Conservation (phyloP, 805 yeast species). For the Pichia membranifaciens region DNA sequence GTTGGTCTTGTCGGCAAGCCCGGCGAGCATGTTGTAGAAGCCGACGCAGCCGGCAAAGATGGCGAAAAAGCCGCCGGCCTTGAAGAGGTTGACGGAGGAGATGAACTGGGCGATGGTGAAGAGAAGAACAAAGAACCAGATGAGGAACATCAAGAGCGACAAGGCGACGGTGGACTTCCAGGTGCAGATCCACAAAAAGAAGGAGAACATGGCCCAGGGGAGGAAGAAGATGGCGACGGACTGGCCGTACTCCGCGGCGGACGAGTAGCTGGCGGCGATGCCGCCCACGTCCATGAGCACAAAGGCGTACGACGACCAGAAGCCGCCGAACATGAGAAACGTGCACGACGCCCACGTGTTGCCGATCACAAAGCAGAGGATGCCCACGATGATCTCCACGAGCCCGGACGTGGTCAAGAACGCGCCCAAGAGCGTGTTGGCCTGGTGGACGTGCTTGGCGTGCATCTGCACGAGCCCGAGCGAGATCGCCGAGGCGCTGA, state of each 20-base stretch:
- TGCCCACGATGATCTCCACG: slow-evolving; percentile 44
- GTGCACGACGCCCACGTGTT: slow-evolving; percentile 54
- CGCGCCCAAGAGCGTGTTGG: slow-evolving; percentile 41
- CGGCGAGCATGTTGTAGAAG: slow-evolving; percentile 43
- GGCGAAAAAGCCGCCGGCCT: slow-evolving; percentile 47
- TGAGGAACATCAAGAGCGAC: slow-evolving; percentile 34
- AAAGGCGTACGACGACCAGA: slow-evolving; percentile 47
- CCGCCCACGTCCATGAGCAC: slow-evolving; percentile 41
- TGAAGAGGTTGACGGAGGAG: slow-evolving; percentile 27
- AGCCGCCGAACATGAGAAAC: slow-evolving; percentile 48
- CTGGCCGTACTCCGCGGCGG: slow-evolving; percentile 33
- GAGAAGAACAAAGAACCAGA: slow-evolving; percentile 41
- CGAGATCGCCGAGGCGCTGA: slow-evolving; percentile 41
- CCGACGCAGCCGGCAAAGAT: slow-evolving; percentile 38
- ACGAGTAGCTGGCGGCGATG: slow-evolving; percentile 34
- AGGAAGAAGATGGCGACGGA: slow-evolving; percentile 44
- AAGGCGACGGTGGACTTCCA: slow-evolving; percentile 43
- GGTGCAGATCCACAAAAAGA: slow-evolving; percentile 40
- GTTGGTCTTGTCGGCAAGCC: slow-evolving; percentile 46
- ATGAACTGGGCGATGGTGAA: slow-evolving; percentile 41
- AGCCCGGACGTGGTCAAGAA: slow-evolving; percentile 45
- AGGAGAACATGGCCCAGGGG: slow-evolving; percentile 50
- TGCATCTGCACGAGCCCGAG: slow-evolving; percentile 42
- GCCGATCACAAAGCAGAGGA: slow-evolving; percentile 45
- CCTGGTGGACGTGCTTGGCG: slow-evolving; percentile 39